Conservation (phyloP, 306 rosid genomes). For the Glycine tomentella region DNA sequence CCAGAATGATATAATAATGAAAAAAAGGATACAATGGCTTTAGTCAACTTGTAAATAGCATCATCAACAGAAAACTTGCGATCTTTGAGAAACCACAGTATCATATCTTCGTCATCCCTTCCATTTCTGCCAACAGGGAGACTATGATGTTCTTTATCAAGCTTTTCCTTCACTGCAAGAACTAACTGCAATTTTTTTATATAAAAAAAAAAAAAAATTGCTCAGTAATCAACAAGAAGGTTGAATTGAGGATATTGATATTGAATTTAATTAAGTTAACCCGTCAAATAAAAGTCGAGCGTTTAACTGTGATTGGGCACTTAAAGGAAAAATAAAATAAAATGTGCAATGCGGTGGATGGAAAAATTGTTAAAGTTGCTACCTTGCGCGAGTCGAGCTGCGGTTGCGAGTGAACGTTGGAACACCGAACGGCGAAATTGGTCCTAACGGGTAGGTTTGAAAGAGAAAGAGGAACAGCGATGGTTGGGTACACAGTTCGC, state of each 20-base stretch:
- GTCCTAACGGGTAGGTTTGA: constrained; percentile 42
- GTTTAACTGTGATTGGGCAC: not conserved
- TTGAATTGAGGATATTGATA: not conserved
- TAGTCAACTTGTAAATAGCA: constrained; percentile 70
- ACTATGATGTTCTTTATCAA: constrained; percentile 60
- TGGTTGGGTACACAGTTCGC: constrained; percentile 53
- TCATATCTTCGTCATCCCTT: constrained; percentile 98
- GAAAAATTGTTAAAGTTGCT: not conserved
- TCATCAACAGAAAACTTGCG: constrained; percentile 75
- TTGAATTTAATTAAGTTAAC: not conserved
- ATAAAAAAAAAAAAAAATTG: too few relatives aligned
- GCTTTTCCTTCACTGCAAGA: constrained; percentile 83
- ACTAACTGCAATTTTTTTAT: constrained; percentile 65
- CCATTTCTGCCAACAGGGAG: constrained; percentile 92
- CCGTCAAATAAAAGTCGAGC: not conserved
- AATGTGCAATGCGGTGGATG: not conserved
- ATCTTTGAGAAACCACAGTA: constrained; percentile 92
- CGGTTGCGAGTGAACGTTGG: constrained; percentile 33
- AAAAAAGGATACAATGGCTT: constrained; percentile 83
- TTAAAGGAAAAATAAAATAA: not conserved
- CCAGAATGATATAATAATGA: not conserved
- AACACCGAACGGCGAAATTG: constrained; percentile 56
- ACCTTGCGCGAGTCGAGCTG: constrained; percentile 68
- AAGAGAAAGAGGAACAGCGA: constrained; percentile 48
- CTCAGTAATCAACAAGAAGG: not conserved